Evolutionary conservation across 768 basidiomycete species (phyloP), one percentile per base, ranked within the genome.

Genomic region (Auricularia heimuer): DNA sequence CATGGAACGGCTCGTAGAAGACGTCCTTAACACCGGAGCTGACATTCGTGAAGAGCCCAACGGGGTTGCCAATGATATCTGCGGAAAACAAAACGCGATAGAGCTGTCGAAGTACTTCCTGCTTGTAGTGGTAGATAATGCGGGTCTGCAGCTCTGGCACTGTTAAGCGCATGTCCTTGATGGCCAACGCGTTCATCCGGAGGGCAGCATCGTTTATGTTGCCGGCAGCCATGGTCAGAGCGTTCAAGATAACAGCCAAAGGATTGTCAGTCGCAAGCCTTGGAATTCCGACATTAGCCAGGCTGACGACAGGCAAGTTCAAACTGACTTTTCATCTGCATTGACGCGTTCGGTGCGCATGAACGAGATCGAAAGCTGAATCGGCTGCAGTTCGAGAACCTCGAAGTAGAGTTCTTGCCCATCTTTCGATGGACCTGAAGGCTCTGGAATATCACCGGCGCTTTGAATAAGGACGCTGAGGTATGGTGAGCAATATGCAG

Each of bases 41-140:
- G 72, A 99, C 94, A 72, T 98, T 98, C 62, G 90, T 96, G 81
- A 99, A 98, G 54, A 99, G 81, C 10, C 97, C 97, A 56, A 98
- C 94, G 3, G 96, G 96, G 73, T 95, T 95, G 14, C 92, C 90
- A 66, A 91, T 90, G 77, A 98, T 96, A 76, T 98, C 96, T 0
- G 95, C 97, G 4, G 95, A 98, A n/a, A 97, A 96, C 14, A 99
- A 82, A 54, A 99, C 91, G 44, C 97, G 88, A 75, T 98, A 98
- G 2, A 98, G 81, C 73, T 99, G 97, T 11, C 92, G 88, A 45
- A 96, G 80, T 64, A 97, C 84, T 71, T 98, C 94, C 75, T 97
- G 91, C 42, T 91, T 84, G 73, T 98, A 99, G 72, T 98, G 96
- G 66, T 95, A 88, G 47, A 86, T 78, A 65, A 98, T 88, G 39